A percentile compares a stretch with the other conserved stretches of the same genome.
Conservation (phyloP, 176 grass and related monocot species). For the Zoysia pacifica region DNA sequence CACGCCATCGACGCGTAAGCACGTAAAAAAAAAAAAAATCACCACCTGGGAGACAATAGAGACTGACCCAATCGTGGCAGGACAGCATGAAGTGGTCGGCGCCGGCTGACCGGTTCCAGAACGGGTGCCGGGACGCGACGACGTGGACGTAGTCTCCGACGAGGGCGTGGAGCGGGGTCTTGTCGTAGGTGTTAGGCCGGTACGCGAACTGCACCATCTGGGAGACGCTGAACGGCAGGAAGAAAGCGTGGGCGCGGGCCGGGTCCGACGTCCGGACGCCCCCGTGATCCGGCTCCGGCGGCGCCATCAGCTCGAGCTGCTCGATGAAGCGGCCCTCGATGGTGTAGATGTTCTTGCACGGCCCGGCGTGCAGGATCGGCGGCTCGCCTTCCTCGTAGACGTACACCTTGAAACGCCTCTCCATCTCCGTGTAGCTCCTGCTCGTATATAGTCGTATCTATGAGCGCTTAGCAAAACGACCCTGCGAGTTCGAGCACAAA, state of each 20-base stretch:
- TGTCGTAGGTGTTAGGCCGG: slow-evolving; percentile 28
- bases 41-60: background rate
- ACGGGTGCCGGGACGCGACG: slow-evolving; percentile 56
- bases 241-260: slow-evolving; percentile 54
- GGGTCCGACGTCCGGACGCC: slow-evolving; percentile 53
- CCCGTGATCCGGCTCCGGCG: background rate
- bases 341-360: slow-evolving; percentile 82
- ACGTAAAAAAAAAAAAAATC: background rate
- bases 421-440: slow-evolving; percentile 88
- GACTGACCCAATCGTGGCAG: slow-evolving; percentile 75
- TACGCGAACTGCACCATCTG: slow-evolving; percentile 58
- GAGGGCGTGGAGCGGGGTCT: slow-evolving; percentile 25
- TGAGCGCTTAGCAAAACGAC: background rate
- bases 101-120: slow-evolving; percentile 72
- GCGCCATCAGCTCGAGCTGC: slow-evolving; percentile 55
- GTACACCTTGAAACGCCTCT: slow-evolving; percentile 71
- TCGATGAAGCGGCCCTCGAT: slow-evolving; percentile 81
- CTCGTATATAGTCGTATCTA: background rate
- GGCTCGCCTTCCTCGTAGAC: slow-evolving; percentile 90
- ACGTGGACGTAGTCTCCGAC: slow-evolving; percentile 70
- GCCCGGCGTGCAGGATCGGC: slow-evolving; percentile 60
- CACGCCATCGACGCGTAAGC: background rate
- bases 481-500: background rate
- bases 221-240: slow-evolving; percentile 67
- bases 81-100: slow-evolving; percentile 92